Base-by-base conservation (phyloP, 441 rosid genomes). In the Geranium incanum region DNA sequence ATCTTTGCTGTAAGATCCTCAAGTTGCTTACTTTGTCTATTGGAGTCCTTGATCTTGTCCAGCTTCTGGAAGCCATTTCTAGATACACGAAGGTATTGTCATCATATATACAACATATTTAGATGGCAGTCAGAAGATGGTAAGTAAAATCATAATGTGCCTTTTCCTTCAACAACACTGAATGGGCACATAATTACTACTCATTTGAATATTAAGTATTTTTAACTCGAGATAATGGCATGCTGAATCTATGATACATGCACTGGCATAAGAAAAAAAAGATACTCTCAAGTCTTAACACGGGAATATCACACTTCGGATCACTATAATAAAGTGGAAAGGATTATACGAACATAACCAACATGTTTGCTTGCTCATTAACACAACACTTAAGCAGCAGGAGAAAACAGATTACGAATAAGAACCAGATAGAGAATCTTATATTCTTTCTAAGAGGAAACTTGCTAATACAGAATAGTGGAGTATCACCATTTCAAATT, bases 21-120 rank as follows among this genome's bases (percentile, higher is more conserved):
- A 70, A 78, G 71, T 45, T 78, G 81, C 72, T 78, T 78, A 69
- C 73, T 68, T 57, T 75, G 78, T 43, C 78, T 66, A 39, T 75
- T 78, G 65, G 78, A 66, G 57, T 78, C 78, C 67, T 71, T 78
- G 73, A 78, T 69, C 75, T 78, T 78, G 36, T 78, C 81, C 62
- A 78, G 70, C 73, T 72, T 78, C 71, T 78, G 81, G 73, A 74
- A 78, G 65, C 81, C 81, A 75, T 78, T 78, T 45, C 81, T 75
- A 73, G 18, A 43, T 11, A 55, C 52, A 66, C 4, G 28, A 48
- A 37, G 21, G 69, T 66, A 64, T 28, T 5, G 67, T 64, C 39
- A 28, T 12, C 39, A 37, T 66, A 15, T 36, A 9, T 28, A 5
- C n/a, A 38, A 72, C 63, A 12, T 2, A 12, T 19, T 16, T n/a